Conservation (phyloP, 2,329 filamentous ascomycete species). For the Aquanectria penicillioides region DNA sequence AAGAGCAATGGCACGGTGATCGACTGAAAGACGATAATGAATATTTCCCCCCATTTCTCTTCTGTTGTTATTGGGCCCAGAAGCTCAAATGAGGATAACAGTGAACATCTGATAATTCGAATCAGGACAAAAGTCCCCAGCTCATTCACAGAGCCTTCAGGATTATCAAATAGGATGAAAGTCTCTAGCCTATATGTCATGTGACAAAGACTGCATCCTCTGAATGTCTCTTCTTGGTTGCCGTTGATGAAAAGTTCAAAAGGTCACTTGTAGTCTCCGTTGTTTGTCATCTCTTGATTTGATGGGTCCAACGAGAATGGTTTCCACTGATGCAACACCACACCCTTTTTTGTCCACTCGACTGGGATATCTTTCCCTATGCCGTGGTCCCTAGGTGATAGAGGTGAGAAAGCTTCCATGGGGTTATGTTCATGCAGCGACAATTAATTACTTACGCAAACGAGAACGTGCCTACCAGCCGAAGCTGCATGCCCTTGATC, state of each 20-base stretch:
- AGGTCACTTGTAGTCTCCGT: conserved; percentile 1
- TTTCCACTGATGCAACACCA: background rate
- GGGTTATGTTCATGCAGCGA: too few relatives aligned
- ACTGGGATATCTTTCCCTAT: background rate
- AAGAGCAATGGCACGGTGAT: conserved; percentile 7
- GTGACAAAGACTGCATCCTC: background rate
- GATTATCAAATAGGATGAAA: background rate
- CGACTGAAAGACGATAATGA: background rate
- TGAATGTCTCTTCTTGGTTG: conserved; percentile 7
- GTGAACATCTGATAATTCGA: background rate
- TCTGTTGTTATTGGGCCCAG: conserved; percentile 7
- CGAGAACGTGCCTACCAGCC: background rate
- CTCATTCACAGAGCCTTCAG: background rate
- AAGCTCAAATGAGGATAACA: conserved; percentile 5
- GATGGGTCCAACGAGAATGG: background rate
- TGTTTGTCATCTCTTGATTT: background rate
- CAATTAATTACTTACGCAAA: background rate
- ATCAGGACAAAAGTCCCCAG: background rate
- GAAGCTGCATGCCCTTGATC: background rate
- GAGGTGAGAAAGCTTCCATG: background rate
- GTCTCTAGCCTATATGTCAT: conserved; percentile 3
- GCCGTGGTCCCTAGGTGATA: background rate
- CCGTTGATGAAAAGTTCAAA: conserved; percentile 13
- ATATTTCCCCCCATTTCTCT: background rate
- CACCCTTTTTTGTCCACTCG: background rate